Conservation (phyloP, 805 yeast species). For the Saccharomyces mikatae region DNA sequence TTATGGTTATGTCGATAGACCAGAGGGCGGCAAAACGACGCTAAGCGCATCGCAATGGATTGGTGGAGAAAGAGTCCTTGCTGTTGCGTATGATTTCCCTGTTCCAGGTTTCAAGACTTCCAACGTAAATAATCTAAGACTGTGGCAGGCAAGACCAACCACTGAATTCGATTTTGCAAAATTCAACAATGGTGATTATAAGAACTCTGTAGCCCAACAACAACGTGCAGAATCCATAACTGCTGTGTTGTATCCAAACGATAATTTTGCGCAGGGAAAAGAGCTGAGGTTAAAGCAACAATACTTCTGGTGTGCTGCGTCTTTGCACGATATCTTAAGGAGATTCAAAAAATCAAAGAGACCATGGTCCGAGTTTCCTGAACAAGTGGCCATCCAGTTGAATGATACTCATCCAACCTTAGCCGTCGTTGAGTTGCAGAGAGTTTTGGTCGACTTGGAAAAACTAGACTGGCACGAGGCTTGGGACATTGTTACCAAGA, state of each 20-base stretch:
- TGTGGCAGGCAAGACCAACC: slow-evolving; percentile 88
- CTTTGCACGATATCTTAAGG: slow-evolving; percentile 82
- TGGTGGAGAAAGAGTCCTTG: slow-evolving; percentile 84
- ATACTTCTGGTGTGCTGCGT: slow-evolving; percentile 94
- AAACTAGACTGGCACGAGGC: slow-evolving; percentile 75
- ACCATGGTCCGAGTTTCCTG: slow-evolving; percentile 78
- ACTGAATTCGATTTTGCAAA: slow-evolving; percentile 85
- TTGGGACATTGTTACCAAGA: slow-evolving; percentile 71
- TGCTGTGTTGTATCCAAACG: slow-evolving; percentile 89
- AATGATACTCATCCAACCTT: slow-evolving; percentile 93
- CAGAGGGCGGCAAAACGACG: slow-evolving; percentile 41
- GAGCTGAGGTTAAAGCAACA: slow-evolving; percentile 90
- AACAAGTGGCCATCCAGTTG: slow-evolving; percentile 82
- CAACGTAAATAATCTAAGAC: slow-evolving; percentile 79
- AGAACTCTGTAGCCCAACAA: slow-evolving; percentile 72
- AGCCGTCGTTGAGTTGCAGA: slow-evolving; percentile 82
- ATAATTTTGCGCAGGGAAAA: slow-evolving; percentile 84
- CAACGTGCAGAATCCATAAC: slow-evolving; percentile 89
- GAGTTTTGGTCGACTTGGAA: slow-evolving; percentile 79
- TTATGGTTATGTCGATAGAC: slow-evolving; percentile 68
- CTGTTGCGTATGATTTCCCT: slow-evolving; percentile 87
- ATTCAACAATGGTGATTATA: slow-evolving; percentile 87
- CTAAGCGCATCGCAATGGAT: slow-evolving; percentile 65
- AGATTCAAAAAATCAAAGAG: slow-evolving; percentile 72
- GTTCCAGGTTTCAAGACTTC: slow-evolving; percentile 81